Evolutionary conservation across 148 eudicot genomes (phyloP), one percentile per base, ranked within the genome.

Genomic region (Cornus kousa): DNA sequence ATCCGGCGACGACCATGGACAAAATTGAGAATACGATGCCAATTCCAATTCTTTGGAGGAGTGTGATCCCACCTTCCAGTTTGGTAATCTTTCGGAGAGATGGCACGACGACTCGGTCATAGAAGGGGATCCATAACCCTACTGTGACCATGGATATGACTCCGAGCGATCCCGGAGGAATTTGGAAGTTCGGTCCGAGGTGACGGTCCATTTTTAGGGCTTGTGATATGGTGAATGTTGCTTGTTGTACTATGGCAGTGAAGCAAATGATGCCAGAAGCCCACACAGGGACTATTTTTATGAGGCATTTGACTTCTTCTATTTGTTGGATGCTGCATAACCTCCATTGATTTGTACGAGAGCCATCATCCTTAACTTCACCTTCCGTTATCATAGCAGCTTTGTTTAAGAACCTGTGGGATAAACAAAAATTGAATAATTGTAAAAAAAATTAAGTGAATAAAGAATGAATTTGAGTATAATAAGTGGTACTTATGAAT

Each of bases 11-110:
- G 7, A 85, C 40, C 97, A 93, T 93, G 0, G 95, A 83, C 12
- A 84, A 5, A 28, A 90, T 76, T 0, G 93, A 86, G 60, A 90
- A 82, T 0, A 85, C 71, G 0, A 87, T 80, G 0, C 97, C 97
- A 7, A 88, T 82, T 13, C 95, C 97, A 78, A 93, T 93, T 39
- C 97, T 71, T 50, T 93, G 95, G 70, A 93, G 90, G 32, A 88
- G 82, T 0, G 91, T 87, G 46, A 93, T 85, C 10, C 97, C 97
- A 7, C 88, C 84, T 74, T 91, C 95, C 6, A 85, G 76, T 46
- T 82, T 85, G 0, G 95, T 93, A 60, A 83, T 12, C 71, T 84
- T 91, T 24, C 90, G 22, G 6, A 91, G 82, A 10, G 32, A 9
- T 7, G 95, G 95, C 7, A 93, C 91, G 23, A 91, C 1, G 32